These are phyloP conservation scores for Xylaria multiplex DNA, from an alignment of 2,329 filamentous ascomycete species.

Conservation along the genomic window DNA sequence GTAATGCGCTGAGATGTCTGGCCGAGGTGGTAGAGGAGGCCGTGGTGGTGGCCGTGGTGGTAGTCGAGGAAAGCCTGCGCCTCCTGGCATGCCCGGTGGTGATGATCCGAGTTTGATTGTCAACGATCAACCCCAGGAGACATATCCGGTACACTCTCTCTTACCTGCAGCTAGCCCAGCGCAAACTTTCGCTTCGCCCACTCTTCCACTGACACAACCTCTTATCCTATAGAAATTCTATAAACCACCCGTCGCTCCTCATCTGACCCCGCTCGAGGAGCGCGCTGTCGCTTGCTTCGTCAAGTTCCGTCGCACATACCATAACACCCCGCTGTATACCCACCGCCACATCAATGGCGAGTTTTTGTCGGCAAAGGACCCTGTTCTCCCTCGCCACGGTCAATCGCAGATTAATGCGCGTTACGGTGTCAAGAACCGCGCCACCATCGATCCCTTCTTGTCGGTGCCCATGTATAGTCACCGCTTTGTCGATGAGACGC, in stretches of 20 bases:
- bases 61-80: slow-evolving; percentile 54
- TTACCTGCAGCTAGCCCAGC: background rate
- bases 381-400: slow-evolving; percentile 59
- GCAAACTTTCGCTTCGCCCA: background rate
- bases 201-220: slow-evolving; percentile 20
- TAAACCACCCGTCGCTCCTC: slow-evolving; percentile 57
- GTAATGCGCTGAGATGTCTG: slow-evolving; percentile 56
- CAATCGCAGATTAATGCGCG: slow-evolving; percentile 68
- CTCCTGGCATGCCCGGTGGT: slow-evolving; percentile 61
- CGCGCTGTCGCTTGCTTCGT: slow-evolving; percentile 62
- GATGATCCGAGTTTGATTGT: slow-evolving; percentile 61
- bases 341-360: slow-evolving; percentile 55
- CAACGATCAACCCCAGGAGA: slow-evolving; percentile 66
- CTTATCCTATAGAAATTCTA: slow-evolving; percentile 55
- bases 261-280: slow-evolving; percentile 57
- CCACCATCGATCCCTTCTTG: slow-evolving; percentile 67
- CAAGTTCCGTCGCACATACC: slow-evolving; percentile 66
- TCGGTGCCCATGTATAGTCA: slow-evolving; percentile 68
- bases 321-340: slow-evolving; percentile 66
- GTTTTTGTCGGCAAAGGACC: slow-evolving; percentile 48
- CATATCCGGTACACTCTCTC: slow-evolving; percentile 61
- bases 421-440: slow-evolving; percentile 65
- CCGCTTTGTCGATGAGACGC: slow-evolving; percentile 62
- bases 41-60: slow-evolving; percentile 60
- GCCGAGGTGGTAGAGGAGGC: slow-evolving; percentile 64